Percentiles rank a stretch among this genome's conserved stretches.
phyloP scores from a whole-genome alignment of 768 basidiomycete species.

The Lentinus tigrinus region DNA sequence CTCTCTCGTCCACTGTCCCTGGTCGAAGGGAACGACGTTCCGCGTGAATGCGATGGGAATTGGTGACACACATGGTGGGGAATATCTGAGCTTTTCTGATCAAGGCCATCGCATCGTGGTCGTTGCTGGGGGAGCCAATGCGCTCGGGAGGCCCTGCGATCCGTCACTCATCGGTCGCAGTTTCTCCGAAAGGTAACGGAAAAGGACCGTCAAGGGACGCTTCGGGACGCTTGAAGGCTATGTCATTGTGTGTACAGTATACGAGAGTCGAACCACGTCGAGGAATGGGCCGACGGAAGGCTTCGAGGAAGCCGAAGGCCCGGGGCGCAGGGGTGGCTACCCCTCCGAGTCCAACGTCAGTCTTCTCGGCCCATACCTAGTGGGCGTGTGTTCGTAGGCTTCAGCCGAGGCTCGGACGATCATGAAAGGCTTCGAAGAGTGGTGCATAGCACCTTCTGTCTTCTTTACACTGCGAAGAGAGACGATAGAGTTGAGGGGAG shows the following conservation, averaged over 20 bases:
- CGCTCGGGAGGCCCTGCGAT: background rate
- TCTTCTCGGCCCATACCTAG: no score
- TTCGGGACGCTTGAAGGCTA: no score
- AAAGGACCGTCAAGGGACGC: no score
- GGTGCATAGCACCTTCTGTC: background rate
- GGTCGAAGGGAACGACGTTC: background rate
- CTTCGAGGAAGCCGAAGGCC: no score
- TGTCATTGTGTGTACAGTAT: no score
- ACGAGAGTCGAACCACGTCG: no score
- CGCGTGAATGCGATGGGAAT: conserved; percentile 2
- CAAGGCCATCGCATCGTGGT: background rate
- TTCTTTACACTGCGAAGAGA: conserved; percentile 7
- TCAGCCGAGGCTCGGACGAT: conserved; percentile 3
- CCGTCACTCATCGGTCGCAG: background rate
- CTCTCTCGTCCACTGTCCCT: background rate
- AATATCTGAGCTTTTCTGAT: conserved; percentile 13
- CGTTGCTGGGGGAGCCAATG: background rate
- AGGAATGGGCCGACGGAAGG: no score
- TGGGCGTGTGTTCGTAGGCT: background rate
- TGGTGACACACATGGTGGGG: background rate
- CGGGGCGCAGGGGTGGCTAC: no score
- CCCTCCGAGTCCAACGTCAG: no score
- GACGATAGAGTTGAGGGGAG: background rate
- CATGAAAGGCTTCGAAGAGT: conserved; percentile 2
- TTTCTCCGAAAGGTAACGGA: no score